A percentile compares a stretch with the other conserved stretches of the same genome.
These are phyloP conservation scores for Nakaseomyces bracarensis DNA, from an alignment of 1,139 yeast species.

Conservation along the genomic window DNA sequence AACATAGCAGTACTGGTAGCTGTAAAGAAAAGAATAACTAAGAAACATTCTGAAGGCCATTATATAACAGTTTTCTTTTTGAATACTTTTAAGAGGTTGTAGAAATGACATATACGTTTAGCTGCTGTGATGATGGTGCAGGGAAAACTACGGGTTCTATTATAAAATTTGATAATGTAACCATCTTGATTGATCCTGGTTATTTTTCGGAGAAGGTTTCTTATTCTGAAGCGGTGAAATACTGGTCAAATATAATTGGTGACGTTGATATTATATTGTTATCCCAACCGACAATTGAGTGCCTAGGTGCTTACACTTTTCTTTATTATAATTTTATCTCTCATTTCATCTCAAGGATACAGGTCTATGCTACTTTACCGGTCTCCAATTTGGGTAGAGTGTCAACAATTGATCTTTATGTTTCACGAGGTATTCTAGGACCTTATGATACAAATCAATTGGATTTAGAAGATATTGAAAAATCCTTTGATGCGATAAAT, in stretches of 20 bases:
- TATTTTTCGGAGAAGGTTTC: conserved; percentile 48
- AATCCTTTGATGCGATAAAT: conserved; percentile 60
- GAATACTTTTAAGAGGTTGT: too few species aligned
- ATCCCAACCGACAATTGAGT: conserved; percentile 80
- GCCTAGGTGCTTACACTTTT: conserved; percentile 71
- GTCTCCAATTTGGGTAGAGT: conserved; percentile 80
- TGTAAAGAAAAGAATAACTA: background rate
- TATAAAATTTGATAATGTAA: conserved; percentile 37
- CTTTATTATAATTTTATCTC: conserved; percentile 58
- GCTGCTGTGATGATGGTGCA: conserved; percentile 28
- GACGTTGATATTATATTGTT: conserved; percentile 60
- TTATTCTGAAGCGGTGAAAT: conserved; percentile 23
- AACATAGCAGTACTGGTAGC: too few species aligned
- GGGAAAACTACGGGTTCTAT: conserved; percentile 31
- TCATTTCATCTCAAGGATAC: conserved; percentile 48
- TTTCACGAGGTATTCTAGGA: conserved; percentile 66
- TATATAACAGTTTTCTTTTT: too few species aligned
- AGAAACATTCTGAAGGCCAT: background rate
- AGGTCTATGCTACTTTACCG: conserved; percentile 82
- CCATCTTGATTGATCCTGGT: conserved; percentile 60
- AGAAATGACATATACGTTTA: conserved; percentile 30
- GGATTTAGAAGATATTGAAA: conserved; percentile 71
- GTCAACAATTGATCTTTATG: conserved; percentile 71
- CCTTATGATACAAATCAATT: conserved; percentile 54
- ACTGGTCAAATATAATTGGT: conserved; percentile 40